Evolutionary conservation across 2,329 filamentous ascomycete genomes (phyloP).

Genomic region (Rugonectria rugulosa): DNA sequence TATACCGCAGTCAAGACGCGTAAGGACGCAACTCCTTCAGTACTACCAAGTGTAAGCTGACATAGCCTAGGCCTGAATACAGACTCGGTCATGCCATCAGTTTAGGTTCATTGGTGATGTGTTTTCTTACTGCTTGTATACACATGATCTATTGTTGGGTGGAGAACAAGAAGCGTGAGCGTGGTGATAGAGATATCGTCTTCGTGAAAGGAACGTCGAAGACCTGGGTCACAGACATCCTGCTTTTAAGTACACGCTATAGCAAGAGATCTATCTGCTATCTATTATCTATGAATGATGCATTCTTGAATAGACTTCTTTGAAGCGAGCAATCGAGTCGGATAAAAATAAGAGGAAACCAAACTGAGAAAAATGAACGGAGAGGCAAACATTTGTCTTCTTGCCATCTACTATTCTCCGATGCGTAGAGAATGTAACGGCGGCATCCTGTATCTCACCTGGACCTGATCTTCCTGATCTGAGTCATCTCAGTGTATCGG

Average conservation of each 20-base stretch:
- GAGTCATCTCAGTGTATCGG: too few relatives aligned
- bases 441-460: too few relatives aligned
- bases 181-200: neutral
- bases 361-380: too few relatives aligned
- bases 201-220: neutral
- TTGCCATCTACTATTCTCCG: too few relatives aligned
- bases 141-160: neutral
- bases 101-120: neutral
- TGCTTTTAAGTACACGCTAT: constrained; percentile 1
- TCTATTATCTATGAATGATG: neutral
- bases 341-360: too few relatives aligned
- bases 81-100: constrained; percentile 1
- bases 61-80: neutral
- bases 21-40: neutral
- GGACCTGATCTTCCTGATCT: too few relatives aligned
- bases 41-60: neutral
- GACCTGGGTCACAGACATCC: constrained; percentile 6
- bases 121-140: constrained; percentile 1
- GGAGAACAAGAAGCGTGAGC: constrained; percentile 5
- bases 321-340: too few relatives aligned
- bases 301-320: too few relatives aligned
- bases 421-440: too few relatives aligned
- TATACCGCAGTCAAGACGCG: constrained; percentile 4
- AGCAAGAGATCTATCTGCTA: neutral
- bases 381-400: too few relatives aligned